These are phyloP conservation scores for Phytophthora cactorum DNA, from an alignment of 352 stramenopile species.

Conservation along the genomic window DNA sequence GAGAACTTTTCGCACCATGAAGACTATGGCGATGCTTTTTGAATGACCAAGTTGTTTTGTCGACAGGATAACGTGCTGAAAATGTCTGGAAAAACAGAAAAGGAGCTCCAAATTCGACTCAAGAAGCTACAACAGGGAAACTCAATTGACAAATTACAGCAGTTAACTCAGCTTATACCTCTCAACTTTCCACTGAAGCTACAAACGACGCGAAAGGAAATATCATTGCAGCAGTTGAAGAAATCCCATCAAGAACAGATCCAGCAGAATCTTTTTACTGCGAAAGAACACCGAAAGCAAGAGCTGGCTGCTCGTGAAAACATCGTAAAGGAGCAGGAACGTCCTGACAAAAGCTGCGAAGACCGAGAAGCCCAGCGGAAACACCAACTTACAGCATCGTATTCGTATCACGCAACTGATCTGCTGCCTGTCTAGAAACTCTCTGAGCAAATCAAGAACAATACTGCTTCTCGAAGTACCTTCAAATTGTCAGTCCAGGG, in stretches of 20 bases:
- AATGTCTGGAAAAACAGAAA: conserved; percentile 27
- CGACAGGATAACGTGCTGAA: conserved; percentile 31
- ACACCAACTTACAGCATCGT: neutral
- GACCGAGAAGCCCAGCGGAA: conserved; percentile 22
- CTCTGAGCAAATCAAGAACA: conserved; percentile 42
- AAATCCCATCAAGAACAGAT: conserved; percentile 43
- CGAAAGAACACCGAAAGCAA: conserved; percentile 26
- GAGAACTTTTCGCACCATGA: neutral
- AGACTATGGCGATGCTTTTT: neutral
- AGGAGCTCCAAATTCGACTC: conserved; percentile 28
- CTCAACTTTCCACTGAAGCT: conserved; percentile 6
- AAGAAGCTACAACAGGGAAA: conserved; percentile 16
- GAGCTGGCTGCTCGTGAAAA: conserved; percentile 26
- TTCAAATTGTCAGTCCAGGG: conserved; percentile 32
- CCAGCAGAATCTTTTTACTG: conserved; percentile 21
- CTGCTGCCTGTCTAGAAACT: conserved; percentile 20
- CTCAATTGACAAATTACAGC: too few species aligned
- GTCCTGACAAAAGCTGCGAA: conserved; percentile 18
- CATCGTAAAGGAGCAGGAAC: conserved; percentile 21
- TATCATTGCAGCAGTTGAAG: conserved; percentile 32
- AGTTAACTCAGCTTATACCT: neutral
- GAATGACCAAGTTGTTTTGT: neutral
- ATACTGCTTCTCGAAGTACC: conserved; percentile 22
- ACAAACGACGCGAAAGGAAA: conserved; percentile 25
- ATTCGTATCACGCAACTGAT: neutral